phyloP scores from a whole-genome alignment of 768 basidiomycete genomes.

The Russula sp. region DNA sequence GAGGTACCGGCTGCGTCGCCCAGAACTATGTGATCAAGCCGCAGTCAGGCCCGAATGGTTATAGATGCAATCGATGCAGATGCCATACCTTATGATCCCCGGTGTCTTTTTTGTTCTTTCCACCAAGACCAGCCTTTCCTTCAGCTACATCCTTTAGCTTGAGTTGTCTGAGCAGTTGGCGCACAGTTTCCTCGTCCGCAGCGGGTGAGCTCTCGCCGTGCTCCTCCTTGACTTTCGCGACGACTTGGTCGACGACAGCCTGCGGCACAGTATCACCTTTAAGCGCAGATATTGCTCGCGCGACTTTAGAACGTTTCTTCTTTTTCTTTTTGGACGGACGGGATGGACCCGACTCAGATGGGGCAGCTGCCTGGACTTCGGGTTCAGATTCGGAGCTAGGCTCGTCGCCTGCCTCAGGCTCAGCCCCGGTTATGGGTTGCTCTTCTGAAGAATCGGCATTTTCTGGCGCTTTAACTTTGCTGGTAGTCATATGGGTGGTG shows the following conservation, averaged over 20 bases:
- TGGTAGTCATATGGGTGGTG: conserved; percentile 6
- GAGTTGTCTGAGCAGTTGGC: conserved; percentile 65
- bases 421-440: background rate
- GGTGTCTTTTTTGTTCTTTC: conserved; percentile 70
- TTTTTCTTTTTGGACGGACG: conserved; percentile 73
- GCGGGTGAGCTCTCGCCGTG: conserved; percentile 28
- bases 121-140: conserved; percentile 73
- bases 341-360: conserved; percentile 29
- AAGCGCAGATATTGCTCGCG: conserved; percentile 45
- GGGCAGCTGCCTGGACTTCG: conserved; percentile 1
- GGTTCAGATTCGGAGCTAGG: conserved; percentile 8
- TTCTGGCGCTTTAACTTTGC: conserved; percentile 11
- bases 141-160: conserved; percentile 82
- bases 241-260: conserved; percentile 59
- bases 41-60: conserved; percentile 7
- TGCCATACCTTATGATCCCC: conserved; percentile 79
- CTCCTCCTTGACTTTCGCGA: conserved; percentile 45
- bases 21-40: conserved; percentile 62
- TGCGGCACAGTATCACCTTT: conserved; percentile 57
- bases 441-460: background rate
- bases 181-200: conserved; percentile 60
- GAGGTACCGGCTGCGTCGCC: conserved; percentile 97
- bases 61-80: background rate
- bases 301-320: conserved; percentile 76
- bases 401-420: conserved; percentile 6